A percentile compares a stretch with the other conserved stretches of the same genome.
These are phyloP conservation scores for Chloromonas sp. DNA, from an alignment of 163 green algal genomes.

Conservation along the genomic window DNA sequence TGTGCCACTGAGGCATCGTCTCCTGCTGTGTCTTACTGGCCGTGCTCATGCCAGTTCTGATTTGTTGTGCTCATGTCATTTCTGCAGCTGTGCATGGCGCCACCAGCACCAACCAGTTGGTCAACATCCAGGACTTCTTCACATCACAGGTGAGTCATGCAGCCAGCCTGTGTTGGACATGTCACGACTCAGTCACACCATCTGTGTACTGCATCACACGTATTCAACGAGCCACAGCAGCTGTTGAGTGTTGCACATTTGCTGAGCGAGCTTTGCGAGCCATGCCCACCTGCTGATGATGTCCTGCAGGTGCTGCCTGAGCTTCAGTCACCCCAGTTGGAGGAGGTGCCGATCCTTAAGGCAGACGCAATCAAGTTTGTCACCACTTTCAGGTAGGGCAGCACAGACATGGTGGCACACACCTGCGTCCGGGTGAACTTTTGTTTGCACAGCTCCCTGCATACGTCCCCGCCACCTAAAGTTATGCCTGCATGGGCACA, in stretches of 20 bases:
- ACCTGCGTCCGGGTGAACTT: neutral
- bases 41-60: neutral
- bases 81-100: slow-evolving; percentile 71
- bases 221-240: no score
- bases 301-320: slow-evolving; percentile 70
- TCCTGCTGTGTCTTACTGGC: slow-evolving; percentile 9
- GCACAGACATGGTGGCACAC: neutral
- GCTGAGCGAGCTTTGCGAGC: no score
- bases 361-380: slow-evolving; percentile 94
- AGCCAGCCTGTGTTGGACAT: neutral
- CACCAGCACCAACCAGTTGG: slow-evolving; percentile 80
- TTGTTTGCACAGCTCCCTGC: no score
- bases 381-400: slow-evolving; percentile 78
- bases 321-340: slow-evolving; percentile 53
- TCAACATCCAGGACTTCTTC: slow-evolving; percentile 87
- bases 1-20: no score
- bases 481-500: no score
- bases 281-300: neutral
- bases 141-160: slow-evolving; percentile 31
- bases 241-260: no score
- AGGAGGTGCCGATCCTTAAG: slow-evolving; percentile 80
- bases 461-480: no score
- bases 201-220: no score
- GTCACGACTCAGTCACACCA: no score
- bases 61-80: neutral